Base-by-base conservation (phyloP, 1,284 basidiomycete genomes). In the Marasmius fiardii region DNA sequence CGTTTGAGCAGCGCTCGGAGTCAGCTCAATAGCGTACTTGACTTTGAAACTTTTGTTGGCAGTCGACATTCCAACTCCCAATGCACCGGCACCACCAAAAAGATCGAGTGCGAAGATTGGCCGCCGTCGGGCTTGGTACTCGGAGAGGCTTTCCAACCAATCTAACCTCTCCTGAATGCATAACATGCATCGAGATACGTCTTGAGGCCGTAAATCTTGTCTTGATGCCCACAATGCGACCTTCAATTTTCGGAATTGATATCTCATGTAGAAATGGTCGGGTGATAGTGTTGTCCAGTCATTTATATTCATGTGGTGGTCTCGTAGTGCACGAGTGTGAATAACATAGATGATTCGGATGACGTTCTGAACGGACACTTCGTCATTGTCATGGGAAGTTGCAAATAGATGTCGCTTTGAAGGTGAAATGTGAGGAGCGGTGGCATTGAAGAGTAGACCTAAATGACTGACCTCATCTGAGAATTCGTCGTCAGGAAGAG, bases 1-100 rank as follows among this genome's bases (percentile, higher is more conserved):
- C 1, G 88, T 88, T 55, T 70, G 68, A 0, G 85, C 83, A n/a
- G 89, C 85, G 63, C 85, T 88, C 0, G 87, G 85, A 34, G 78
- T 74, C 26, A 88, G 83, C 61, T 91, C 88, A 35, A 89, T 68
- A 0, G 84, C 78, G 71, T 88, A 82, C 0, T 80, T 83, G 2
- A 87, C 65, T 58, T 80, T 75, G 52, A 90, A 61, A 48, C 75
- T 78, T 0, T 78, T 73, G 44, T 73, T 75, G 3, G 75, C 72
- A 33, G 79, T 70, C 20, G 78, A 75, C 67, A 90, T 68, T 0
- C 80, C 85, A 21, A 78, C 65, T 43, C 77, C 78, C 63, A 91
- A 86, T 10, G 85, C 82, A 12, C 85, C 85, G 4, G 78, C 77
- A 6, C 88, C 88, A 12, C 74, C 80, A 61, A 88, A 90, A 0